A percentile compares a stretch with the other conserved stretches of the same genome.
phyloP scores from a whole-genome alignment of 1,284 basidiomycete species.

The Apiotrichum montevideense region DNA sequence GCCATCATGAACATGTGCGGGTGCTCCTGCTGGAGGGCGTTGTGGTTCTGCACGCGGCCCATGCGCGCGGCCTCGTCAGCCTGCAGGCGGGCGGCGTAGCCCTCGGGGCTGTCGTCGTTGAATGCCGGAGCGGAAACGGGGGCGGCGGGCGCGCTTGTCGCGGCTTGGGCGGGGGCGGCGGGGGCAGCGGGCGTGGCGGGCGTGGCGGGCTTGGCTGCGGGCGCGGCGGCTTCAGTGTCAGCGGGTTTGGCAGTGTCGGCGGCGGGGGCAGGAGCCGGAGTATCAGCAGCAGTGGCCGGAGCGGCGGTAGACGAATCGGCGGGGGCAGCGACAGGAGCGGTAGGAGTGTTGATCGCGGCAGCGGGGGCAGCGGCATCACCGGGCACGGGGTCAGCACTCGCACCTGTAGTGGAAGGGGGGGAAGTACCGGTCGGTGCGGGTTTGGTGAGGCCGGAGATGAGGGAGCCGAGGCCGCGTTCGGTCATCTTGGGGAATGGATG shows the following conservation, averaged over 20 bases:
- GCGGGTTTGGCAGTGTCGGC: neutral
- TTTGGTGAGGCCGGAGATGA: neutral
- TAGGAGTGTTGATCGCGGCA: neutral
- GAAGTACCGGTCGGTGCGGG: neutral
- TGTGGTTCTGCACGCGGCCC: neutral
- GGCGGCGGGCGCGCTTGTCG: neutral
- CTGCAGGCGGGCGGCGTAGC: neutral
- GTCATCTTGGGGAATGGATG: neutral
- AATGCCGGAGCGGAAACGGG: neutral
- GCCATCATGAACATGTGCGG: conserved; percentile 1
- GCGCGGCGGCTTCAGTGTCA: neutral
- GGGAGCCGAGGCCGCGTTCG: neutral
- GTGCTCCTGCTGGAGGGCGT: neutral
- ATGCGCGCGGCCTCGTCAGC: neutral
- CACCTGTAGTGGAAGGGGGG: neutral
- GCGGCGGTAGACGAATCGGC: neutral
- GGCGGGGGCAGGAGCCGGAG: neutral
- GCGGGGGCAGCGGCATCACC: neutral
- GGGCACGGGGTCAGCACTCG: neutral
- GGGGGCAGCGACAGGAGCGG: too few species aligned
- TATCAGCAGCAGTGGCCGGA: neutral
- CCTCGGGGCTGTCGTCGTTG: neutral
- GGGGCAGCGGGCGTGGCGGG: neutral
- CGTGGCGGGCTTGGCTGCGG: neutral
- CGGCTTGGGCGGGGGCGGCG: neutral